phyloP scores from a whole-genome alignment of 2,329 filamentous ascomycete genomes.

The Rasamsonia emersonii region DNA sequence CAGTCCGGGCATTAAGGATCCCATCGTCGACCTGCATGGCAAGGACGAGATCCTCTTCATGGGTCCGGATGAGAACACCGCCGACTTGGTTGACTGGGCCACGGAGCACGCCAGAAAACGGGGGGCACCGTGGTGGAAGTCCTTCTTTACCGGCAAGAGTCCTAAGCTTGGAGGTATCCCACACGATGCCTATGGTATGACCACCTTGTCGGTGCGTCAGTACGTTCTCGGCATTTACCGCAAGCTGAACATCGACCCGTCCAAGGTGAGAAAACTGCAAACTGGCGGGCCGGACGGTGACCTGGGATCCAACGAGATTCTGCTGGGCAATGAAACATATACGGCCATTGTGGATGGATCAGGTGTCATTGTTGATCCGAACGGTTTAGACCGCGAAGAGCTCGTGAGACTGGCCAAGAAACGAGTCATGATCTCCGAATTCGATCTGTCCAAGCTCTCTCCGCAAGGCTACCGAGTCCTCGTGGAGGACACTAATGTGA shows the following conservation, averaged over 20 bases:
- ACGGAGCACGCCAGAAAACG: slow-evolving; percentile 82
- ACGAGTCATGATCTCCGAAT: slow-evolving; percentile 83
- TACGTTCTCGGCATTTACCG: slow-evolving; percentile 96
- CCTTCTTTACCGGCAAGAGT: slow-evolving; percentile 98
- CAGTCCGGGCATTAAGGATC: slow-evolving; percentile 97
- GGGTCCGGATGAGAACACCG: slow-evolving; percentile 98
- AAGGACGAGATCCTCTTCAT: slow-evolving; percentile 97
- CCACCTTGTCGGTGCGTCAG: slow-evolving; percentile 88
- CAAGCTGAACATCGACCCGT: slow-evolving; percentile 83
- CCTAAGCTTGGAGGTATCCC: slow-evolving; percentile 93
- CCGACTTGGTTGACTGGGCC: slow-evolving; percentile 96
- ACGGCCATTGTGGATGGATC: slow-evolving; percentile 92
- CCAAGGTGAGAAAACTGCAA: slow-evolving; percentile 84
- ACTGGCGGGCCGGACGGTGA: slow-evolving; percentile 96
- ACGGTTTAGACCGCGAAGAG: slow-evolving; percentile 78
- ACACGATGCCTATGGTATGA: slow-evolving; percentile 96
- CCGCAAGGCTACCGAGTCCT: slow-evolving; percentile 82
- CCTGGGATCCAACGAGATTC: slow-evolving; percentile 93
- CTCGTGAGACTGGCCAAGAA: slow-evolving; percentile 74
- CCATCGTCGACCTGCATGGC: slow-evolving; percentile 88
- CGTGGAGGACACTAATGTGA: slow-evolving; percentile 82
- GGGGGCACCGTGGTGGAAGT: slow-evolving; percentile 98
- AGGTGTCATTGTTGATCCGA: slow-evolving; percentile 86
- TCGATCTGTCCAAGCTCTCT: slow-evolving; percentile 77
- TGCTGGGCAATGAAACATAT: slow-evolving; percentile 93